These are phyloP conservation scores for Trifolium repens DNA, from an alignment of 306 rosid genomes.

Conservation along the genomic window DNA sequence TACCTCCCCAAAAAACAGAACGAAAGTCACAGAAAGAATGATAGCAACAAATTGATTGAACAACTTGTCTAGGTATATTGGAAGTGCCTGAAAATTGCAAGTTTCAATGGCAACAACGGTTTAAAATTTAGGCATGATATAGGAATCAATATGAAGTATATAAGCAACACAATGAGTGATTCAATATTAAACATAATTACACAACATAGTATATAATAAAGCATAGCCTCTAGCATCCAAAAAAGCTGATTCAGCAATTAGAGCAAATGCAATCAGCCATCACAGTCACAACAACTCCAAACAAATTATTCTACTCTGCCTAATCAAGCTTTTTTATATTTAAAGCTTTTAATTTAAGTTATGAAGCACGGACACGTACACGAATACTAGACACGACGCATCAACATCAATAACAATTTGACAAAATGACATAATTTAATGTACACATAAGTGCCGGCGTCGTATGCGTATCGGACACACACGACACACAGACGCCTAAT, in stretches of 20 bases:
- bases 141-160: slow-evolving; percentile 16
- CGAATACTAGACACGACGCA: too few relatives aligned
- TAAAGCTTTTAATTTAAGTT: not conserved
- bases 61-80: slow-evolving; percentile 81
- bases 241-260: slow-evolving; percentile 5
- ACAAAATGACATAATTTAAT: too few relatives aligned
- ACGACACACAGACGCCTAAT: too few relatives aligned
- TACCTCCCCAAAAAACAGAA: slow-evolving; percentile 90
- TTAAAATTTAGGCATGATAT: slow-evolving; percentile 28
- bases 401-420: too few relatives aligned
- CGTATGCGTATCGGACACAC: too few relatives aligned
- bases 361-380: too few relatives aligned
- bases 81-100: slow-evolving; percentile 83
- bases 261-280: slow-evolving; percentile 21
- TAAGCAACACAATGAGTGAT: not conserved
- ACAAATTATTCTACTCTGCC: slow-evolving; percentile 9
- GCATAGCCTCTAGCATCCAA: slow-evolving; percentile 13
- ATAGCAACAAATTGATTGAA: slow-evolving; percentile 91
- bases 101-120: slow-evolving; percentile 43
- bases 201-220: not conserved
- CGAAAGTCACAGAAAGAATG: slow-evolving; percentile 92
- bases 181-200: not conserved
- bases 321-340: not conserved
- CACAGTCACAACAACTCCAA: slow-evolving; percentile 5
- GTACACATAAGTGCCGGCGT: too few relatives aligned